Evolutionary conservation across 305 asterid species (phyloP).

Genomic region (Plantago coronopus): DNA sequence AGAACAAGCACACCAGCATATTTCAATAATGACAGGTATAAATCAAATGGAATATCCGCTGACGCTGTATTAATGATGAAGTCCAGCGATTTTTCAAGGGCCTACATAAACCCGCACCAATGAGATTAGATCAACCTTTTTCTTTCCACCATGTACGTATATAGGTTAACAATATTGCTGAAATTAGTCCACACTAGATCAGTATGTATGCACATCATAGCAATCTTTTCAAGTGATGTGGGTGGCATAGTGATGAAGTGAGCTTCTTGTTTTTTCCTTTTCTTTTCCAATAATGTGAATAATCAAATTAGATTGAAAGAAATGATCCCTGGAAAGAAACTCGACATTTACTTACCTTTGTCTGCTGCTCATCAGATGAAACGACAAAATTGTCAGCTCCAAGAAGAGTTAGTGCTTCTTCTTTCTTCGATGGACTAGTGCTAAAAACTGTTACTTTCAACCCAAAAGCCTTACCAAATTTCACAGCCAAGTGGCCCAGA

Average conservation of each 20-base stretch:
- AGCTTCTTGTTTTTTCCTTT: too few species aligned
- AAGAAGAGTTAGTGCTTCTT: constrained; percentile 63
- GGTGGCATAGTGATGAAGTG: too few species aligned
- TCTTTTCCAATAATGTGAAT: too few species aligned
- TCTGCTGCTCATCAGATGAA: constrained; percentile 69
- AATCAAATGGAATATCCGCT: constrained; percentile 66
- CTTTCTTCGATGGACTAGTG: constrained; percentile 72
- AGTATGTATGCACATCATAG: too few species aligned
- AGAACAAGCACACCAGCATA: constrained; percentile 65
- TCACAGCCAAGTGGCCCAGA: constrained; percentile 93
- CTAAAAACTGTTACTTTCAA: constrained; percentile 83
- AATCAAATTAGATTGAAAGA: too few species aligned
- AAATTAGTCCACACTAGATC: too few species aligned
- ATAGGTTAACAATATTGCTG: too few species aligned
- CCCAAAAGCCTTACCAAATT: constrained; percentile 92
- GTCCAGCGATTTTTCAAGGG: constrained; percentile 51
- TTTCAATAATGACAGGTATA: constrained; percentile 64
- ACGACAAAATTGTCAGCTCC: constrained; percentile 82
- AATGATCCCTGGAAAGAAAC: too few species aligned
- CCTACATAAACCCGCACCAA: constrained; percentile 41
- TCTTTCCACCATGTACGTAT: background rate
- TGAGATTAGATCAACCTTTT: background rate
- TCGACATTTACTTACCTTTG: constrained; percentile 39
- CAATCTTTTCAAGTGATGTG: too few species aligned
- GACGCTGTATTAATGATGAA: constrained; percentile 86